Evolutionary conservation across 108 stramenopile genomes (phyloP), one percentile per base, ranked within the genome.

Genomic region (Nitzschia inconspicua): DNA sequence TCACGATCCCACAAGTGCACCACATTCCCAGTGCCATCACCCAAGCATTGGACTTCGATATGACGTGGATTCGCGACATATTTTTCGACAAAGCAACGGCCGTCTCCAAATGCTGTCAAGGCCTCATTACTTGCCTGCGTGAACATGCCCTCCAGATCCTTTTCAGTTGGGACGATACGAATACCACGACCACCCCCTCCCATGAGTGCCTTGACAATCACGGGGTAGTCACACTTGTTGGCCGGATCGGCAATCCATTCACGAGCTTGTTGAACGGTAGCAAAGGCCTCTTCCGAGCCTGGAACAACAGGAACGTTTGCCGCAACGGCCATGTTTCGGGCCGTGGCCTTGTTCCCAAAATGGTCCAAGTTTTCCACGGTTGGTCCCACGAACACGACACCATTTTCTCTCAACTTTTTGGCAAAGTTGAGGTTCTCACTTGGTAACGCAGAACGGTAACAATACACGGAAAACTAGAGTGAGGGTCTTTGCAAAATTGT

Each of bases 151-250:
- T 82, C 75, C 20, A 95, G 49, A 22, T 95, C 89, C 32, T 59
- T 68, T 13, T 71, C 78, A 3, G 73, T 90, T 16, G 68, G 75
- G 28, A 96, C 95, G 42, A 98, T 80, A 19, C 98, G 89, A 79
- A 98, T 98, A 43, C 98, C 98, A 35, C 86, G 71, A n/a, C 97
- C 97, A 11, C 98, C 96, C 19, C 96, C 96, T 14, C 96, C 96
- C 88, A 93, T 91, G 53, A 77, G 60, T 31, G 96, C 97, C 86
- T 98, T 98, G 62, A 97, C 89, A 75, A 98, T 97, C 28, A 97
- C 92, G 11, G 97, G 96, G 60, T 94, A 94, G 0, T 62, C 78
- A 44, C 80, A 83, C 0, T 75, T 72, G 58, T 97, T 94, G 11
- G 58, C 75, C 0, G 87, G 81, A 26, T 88, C 80, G 23, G 75